Evolutionary conservation across 2,329 filamentous ascomycete species (phyloP).

Genomic region (Venturia asperata): DNA sequence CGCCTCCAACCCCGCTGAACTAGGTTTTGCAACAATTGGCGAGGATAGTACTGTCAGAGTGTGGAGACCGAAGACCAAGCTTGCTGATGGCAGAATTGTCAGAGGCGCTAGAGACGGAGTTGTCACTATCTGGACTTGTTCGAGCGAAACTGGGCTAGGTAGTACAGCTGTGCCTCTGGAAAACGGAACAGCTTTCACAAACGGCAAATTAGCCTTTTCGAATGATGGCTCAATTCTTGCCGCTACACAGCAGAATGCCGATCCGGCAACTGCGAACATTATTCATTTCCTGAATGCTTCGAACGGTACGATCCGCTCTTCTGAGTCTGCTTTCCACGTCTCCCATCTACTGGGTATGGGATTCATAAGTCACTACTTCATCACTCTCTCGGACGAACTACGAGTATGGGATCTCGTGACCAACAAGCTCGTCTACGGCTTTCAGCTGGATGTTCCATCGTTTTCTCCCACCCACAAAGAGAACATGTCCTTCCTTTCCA

Average conservation of each 20-base stretch:
- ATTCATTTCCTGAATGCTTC: slow-evolving; percentile 71
- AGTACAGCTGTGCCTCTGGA: slow-evolving; percentile 17
- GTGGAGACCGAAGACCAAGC: slow-evolving; percentile 69
- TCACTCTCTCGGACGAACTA: slow-evolving; percentile 67
- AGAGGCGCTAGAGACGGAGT: slow-evolving; percentile 52
- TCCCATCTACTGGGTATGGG: slow-evolving; percentile 60
- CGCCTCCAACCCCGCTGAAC: slow-evolving; percentile 58
- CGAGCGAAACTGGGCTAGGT: slow-evolving; percentile 26
- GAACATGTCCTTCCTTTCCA: slow-evolving; percentile 55
- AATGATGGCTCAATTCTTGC: slow-evolving; percentile 80
- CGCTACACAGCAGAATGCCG: slow-evolving; percentile 39
- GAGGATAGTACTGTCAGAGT: slow-evolving; percentile 69
- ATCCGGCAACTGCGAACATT: slow-evolving; percentile 43
- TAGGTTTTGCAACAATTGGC: slow-evolving; percentile 78
- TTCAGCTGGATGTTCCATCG: slow-evolving; percentile 47
- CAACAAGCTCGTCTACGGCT: slow-evolving; percentile 63
- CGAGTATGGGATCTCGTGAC: slow-evolving; percentile 78
- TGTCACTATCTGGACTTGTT: slow-evolving; percentile 50
- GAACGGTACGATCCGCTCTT: slow-evolving; percentile 58
- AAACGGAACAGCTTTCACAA: slow-evolving; percentile 33
- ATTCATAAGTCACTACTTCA: slow-evolving; percentile 65
- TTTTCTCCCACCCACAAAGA: slow-evolving; percentile 31
- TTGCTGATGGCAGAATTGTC: slow-evolving; percentile 59
- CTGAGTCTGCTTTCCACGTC: slow-evolving; percentile 60
- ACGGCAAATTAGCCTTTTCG: slow-evolving; percentile 68